Evolutionary conservation across 139 green algal species (phyloP), one percentile per base, ranked within the genome.

Genomic region (Asterochloris sp.): DNA sequence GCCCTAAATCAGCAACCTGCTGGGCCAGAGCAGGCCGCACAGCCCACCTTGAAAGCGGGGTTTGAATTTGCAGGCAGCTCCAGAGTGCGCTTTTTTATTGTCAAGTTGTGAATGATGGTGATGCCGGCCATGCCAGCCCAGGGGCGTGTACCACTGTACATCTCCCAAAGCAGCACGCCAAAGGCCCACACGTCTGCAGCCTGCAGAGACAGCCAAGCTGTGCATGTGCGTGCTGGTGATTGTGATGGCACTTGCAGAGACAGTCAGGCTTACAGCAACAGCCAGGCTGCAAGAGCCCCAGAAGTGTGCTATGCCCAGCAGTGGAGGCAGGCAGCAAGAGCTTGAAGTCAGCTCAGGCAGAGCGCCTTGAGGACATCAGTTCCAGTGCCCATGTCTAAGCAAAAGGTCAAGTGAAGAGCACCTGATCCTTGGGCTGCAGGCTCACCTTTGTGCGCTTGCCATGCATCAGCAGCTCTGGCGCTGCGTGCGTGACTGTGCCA

Each of bases 401-500:
- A 54, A 54, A n/a, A 54, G 38, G 38, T 6, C 38, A 54, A 10
- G 38, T 54, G 38, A 6, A 6, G 38, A 54, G 38, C 2, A 6
- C 38, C 38, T 54, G 38, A 54, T 6, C 38, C 26, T 24, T 73
- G 67, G 10, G 12, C 67, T 73, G 23, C 12, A 1, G 28, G 17
- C 21, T 78, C 26, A 78, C 79, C 79, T 21, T 69, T 83, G 10
- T 14, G 62, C 38, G 28, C 74, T 81, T 78, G 85, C 81, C 78
- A 1, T 80, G 74, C 16, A 67, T 78, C 54, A 96, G 85, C 69
- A 95, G 82, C 89, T 96, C 92, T 16, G 90, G 87, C 0, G 90
- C 80, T 87, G 92, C 94, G 86, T 95, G 90, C 0, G 88, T 92
- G 54, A 92, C 84, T 29, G 89, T 81, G 73, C 87, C 87, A 69